These are phyloP conservation scores for Suhomyces pyralidae DNA, from an alignment of 805 yeast species.

Conservation along the genomic window DNA sequence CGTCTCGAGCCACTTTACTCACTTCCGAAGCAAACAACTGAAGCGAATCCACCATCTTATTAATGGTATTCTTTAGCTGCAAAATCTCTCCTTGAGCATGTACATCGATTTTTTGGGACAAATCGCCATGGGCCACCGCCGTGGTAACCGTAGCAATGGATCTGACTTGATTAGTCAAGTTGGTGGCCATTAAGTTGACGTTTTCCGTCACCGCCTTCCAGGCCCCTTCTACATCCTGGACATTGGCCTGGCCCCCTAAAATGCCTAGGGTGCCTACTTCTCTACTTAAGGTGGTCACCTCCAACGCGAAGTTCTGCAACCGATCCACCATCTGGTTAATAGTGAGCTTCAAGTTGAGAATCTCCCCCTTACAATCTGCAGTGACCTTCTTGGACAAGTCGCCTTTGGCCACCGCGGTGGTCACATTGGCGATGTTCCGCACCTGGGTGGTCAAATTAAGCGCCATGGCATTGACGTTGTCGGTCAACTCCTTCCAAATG, in stretches of 20 bases:
- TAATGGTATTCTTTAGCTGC: conserved; percentile 81
- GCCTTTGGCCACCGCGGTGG: conserved; percentile 85
- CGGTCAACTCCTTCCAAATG: conserved; percentile 83
- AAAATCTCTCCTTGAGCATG: conserved; percentile 89
- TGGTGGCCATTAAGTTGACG: conserved; percentile 47
- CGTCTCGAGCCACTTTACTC: conserved; percentile 86
- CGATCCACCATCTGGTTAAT: conserved; percentile 52
- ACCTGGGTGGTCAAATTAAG: conserved; percentile 83
- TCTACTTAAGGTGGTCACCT: conserved; percentile 45
- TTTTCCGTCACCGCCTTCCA: conserved; percentile 50
- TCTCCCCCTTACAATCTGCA: conserved; percentile 76
- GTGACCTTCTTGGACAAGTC: conserved; percentile 78
- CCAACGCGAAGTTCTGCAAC: conserved; percentile 45
- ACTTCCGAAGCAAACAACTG: conserved; percentile 88
- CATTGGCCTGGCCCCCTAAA: conserved; percentile 50
- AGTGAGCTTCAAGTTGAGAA: conserved; percentile 44
- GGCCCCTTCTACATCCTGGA: conserved; percentile 50
- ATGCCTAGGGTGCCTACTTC: conserved; percentile 49
- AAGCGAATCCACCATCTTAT: conserved; percentile 89
- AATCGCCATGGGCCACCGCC: conserved; percentile 88
- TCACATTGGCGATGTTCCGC: conserved; percentile 81
- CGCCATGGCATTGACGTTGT: conserved; percentile 89
- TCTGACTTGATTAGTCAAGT: conserved; percentile 71
- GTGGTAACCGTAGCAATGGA: conserved; percentile 88
- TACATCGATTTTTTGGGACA: conserved; percentile 80